Conservation (phyloP, 2,329 filamentous ascomycete species). For the Cadophora sp. region DNA sequence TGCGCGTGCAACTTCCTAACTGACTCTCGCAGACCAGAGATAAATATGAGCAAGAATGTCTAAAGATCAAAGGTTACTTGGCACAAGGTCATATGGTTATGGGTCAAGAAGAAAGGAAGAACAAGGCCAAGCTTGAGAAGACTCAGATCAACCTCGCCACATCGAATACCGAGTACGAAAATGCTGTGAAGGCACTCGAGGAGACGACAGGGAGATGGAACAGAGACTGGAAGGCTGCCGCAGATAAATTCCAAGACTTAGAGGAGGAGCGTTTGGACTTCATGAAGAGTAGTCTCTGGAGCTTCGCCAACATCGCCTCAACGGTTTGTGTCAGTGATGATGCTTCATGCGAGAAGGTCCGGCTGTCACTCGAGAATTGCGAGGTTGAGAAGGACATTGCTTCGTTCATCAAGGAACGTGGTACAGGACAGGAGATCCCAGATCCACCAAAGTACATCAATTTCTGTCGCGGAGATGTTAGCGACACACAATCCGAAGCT, state of each 20-base stretch:
- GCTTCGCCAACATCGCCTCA: constrained; percentile 95
- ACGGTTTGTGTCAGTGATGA: constrained; percentile 98
- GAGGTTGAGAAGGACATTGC: constrained; percentile 96
- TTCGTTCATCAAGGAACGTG: constrained; percentile 84
- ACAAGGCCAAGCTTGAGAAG: constrained; percentile 98
- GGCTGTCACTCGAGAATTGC: constrained; percentile 90
- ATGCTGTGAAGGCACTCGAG: constrained; percentile 89
- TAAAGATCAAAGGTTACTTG: constrained; percentile 98
- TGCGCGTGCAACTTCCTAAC: constrained; percentile 12
- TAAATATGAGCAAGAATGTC: constrained; percentile 94
- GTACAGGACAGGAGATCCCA: constrained; percentile 96
- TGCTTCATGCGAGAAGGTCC: constrained; percentile 93
- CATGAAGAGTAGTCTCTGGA: constrained; percentile 97
- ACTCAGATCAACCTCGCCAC: constrained; percentile 94
- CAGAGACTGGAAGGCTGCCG: constrained; percentile 96
- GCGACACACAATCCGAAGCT: constrained; percentile 80
- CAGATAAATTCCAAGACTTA: constrained; percentile 98
- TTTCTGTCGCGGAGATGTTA: constrained; percentile 87
- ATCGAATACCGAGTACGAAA: constrained; percentile 92
- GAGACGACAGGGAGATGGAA: constrained; percentile 98
- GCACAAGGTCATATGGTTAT: constrained; percentile 99
- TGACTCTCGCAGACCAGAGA: constrained; percentile 72
- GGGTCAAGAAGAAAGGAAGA: constrained; percentile 98
- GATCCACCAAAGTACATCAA: constrained; percentile 98
- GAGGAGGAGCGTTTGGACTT: constrained; percentile 98